Evolutionary conservation across 176 grass and related monocot species (phyloP), one percentile per base, ranked within the genome.

Genomic region (Cymbopogon citratus): DNA sequence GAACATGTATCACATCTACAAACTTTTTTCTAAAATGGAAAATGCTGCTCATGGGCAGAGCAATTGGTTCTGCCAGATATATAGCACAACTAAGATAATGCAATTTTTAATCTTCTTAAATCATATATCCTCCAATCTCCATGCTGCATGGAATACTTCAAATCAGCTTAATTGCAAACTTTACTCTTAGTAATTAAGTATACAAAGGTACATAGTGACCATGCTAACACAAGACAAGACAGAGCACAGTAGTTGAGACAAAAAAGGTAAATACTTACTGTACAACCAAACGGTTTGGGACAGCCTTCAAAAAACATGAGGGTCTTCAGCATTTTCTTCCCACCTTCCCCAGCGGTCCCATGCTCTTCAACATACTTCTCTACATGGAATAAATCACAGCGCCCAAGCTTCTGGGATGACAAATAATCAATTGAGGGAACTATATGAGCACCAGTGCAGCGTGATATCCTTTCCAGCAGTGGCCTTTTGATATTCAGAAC

Each of bases 241-340:
- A 21, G 35, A 21, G 35, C 6, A 8, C 4, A 59, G 34, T 76
- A 85, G 76, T 15, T 64, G 19, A 85, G 33, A 40, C 43, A 77
- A 38, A 36, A 72, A 36, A 72, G 78, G 24, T 85, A 76, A 85
- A 75, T 57, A 98, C 92, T 95, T 91, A 98, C 96, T 52, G 96
- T 98, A 82, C 87, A 98, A 87, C 96, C 96, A 24, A 98, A 95
- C 10, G 96, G 96, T 71, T 91, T 98, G 52, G 96, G 90, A 64
- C 96, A 98, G 19, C 91, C 92, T 89, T 95, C 86, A 74, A 98
- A 95, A 93, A 91, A 98, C 96, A 98, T 95, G 81, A 98, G 93
- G 12, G 89, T 95, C 87, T 98, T 98, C 41, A 98, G 64, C 64
- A 80, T 67, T 84, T 98, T 94, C 80, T 90, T 98, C 44, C 92